Percentiles rank a stretch among this genome's conserved stretches.
Evolutionary conservation across 2,329 filamentous ascomycete genomes (phyloP).

Genomic region (Elsinoe perseae): DNA sequence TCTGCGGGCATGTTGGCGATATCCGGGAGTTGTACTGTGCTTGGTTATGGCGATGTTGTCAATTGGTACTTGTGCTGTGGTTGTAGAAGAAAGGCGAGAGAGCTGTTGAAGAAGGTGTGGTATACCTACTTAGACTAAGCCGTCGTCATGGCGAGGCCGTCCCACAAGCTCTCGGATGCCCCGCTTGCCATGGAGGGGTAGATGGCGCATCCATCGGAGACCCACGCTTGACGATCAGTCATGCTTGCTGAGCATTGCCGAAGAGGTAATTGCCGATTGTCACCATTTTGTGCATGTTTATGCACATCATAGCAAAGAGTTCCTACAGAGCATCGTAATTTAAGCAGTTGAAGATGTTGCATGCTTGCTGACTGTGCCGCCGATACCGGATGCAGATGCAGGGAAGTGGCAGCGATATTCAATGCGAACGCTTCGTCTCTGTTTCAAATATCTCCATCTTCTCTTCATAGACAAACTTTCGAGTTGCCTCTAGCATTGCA

Average conservation of each 20-base stretch:
- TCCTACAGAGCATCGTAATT: neutral
- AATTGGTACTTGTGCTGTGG: neutral
- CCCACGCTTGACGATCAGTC: neutral
- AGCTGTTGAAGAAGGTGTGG: neutral
- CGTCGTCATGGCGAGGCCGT: neutral
- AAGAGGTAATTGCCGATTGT: neutral
- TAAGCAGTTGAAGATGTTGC: neutral
- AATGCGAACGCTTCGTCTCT: too few species aligned
- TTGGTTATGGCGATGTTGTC: neutral
- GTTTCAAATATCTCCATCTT: too few species aligned
- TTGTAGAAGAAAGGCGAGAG: neutral
- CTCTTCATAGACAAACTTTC: too few species aligned
- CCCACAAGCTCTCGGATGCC: neutral
- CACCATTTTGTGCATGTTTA: neutral
- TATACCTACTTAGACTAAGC: neutral
- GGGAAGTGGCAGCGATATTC: too few species aligned
- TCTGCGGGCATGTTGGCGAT: conserved; percentile 17
- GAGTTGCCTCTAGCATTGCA: too few species aligned
- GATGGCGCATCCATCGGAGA: neutral
- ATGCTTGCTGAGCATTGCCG: neutral
- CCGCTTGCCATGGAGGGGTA: conserved; percentile 4
- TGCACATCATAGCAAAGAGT: neutral
- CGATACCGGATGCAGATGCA: neutral
- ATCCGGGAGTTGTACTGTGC: neutral
- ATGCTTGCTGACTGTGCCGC: neutral